Conservation (phyloP, 164 flowering plant species). For the Stephania cephalantha region DNA sequence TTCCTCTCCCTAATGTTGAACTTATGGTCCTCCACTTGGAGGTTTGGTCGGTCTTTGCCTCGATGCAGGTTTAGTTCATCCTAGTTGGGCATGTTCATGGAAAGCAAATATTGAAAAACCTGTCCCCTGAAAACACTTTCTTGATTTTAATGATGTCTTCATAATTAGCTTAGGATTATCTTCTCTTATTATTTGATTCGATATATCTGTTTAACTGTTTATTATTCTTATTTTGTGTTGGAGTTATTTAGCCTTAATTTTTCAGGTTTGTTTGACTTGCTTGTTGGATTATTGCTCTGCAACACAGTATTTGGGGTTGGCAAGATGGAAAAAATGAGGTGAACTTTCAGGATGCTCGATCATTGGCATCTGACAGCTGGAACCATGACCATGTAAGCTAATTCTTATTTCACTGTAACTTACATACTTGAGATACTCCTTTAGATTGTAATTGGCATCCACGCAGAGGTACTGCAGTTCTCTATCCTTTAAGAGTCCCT, state of each 20-base stretch:
- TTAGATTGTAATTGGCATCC: background rate
- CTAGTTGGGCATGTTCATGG: conserved; percentile 7
- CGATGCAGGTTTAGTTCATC: background rate
- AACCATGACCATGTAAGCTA: conserved; percentile 48
- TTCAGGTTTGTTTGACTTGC: background rate
- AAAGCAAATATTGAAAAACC: background rate
- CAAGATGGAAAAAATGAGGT: conserved; percentile 42
- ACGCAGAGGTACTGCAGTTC: background rate
- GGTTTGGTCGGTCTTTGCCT: background rate
- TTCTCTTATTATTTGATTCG: background rate
- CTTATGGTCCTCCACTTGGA: background rate
- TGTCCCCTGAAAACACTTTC: background rate
- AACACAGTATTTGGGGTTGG: conserved; percentile 82
- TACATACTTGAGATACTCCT: background rate
- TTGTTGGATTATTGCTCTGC: conserved; percentile 9
- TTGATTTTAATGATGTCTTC: background rate
- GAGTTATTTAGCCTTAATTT: background rate
- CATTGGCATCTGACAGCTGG: conserved; percentile 79
- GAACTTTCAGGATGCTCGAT: conserved; percentile 68
- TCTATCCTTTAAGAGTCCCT: background rate
- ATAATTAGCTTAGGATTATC: background rate
- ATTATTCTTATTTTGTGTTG: too few relatives aligned
- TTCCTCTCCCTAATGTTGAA: too few relatives aligned
- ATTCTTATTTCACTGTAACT: background rate
- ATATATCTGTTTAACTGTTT: too few relatives aligned